Evolutionary conservation across 2,329 filamentous ascomycete genomes (phyloP).

Genomic region (Fusarium anguioides): DNA sequence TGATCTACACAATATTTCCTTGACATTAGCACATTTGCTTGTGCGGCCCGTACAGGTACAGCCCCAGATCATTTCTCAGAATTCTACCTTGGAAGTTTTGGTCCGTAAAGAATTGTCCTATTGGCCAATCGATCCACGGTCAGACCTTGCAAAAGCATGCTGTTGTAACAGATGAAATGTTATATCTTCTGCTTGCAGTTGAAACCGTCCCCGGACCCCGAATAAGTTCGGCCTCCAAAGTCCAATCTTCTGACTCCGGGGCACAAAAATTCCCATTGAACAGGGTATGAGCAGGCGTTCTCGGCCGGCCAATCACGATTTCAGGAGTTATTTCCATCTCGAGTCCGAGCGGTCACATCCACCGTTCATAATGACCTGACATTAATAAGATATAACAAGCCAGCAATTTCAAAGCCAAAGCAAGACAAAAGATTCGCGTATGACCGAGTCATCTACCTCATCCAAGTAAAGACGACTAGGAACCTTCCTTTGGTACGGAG

Average conservation of each 20-base stretch:
- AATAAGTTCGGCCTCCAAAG: not conserved
- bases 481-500: too few species aligned
- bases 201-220: not conserved
- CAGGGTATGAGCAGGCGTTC: not conserved
- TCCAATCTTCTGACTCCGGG: not conserved
- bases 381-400: not conserved
- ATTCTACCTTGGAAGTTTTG: not conserved
- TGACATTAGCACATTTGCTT: not conserved
- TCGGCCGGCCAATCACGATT: not conserved
- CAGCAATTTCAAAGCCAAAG: not conserved
- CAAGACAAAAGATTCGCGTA: not conserved
- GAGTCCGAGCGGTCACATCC: not conserved
- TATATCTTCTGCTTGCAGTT: not conserved
- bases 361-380: not conserved
- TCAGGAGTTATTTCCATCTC: not conserved
- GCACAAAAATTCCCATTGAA: not conserved
- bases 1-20: constrained; percentile 7
- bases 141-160: not conserved
- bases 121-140: not conserved
- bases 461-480: too few species aligned
- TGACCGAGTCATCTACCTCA: too few species aligned
- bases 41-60: constrained; percentile 2
- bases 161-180: not conserved
- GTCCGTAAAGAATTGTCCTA: not conserved
- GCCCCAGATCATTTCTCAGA: not conserved